Percentiles rank a stretch among this genome's conserved stretches.
Evolutionary conservation across 768 basidiomycete genomes (phyloP).

Genomic region (Pulveroboletus sp.): DNA sequence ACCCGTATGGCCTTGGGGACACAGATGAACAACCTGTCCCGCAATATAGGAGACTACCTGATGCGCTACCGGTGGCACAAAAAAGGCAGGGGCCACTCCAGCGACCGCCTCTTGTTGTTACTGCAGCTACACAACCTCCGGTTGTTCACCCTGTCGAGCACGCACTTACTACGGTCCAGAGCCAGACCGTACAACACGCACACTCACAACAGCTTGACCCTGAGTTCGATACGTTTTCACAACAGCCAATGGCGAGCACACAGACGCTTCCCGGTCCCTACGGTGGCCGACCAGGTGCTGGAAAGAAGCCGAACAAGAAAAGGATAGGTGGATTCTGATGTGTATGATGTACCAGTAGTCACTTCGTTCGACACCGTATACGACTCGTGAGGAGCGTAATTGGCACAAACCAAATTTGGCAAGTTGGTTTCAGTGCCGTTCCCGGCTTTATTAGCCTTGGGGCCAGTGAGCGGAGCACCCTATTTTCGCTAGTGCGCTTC

Average conservation of each 20-base stretch:
- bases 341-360: not conserved
- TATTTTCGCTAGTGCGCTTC: conserved; percentile 14
- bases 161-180: conserved; percentile 1
- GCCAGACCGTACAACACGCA: conserved; percentile 12
- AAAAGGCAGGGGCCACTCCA: conserved; percentile 22
- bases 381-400: conserved; percentile 4
- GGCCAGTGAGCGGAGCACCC: conserved; percentile 22
- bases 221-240: conserved; percentile 25
- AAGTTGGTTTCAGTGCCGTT: conserved; percentile 17
- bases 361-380: not conserved
- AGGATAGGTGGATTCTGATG: conserved; percentile 69
- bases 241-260: conserved; percentile 54
- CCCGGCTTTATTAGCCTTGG: not conserved
- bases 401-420: conserved; percentile 16
- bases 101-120: conserved; percentile 39
- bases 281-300: conserved; percentile 50
- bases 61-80: conserved; percentile 11
- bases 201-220: conserved; percentile 16
- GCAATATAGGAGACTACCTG: conserved; percentile 9
- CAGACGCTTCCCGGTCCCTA: conserved; percentile 68
- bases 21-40: conserved; percentile 15
- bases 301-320: conserved; percentile 58
- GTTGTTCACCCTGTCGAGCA: conserved; percentile 6
- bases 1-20: conserved; percentile 46
- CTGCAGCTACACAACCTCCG: conserved; percentile 22